Percentiles rank a stretch among this genome's conserved stretches.
Conservation (phyloP, 805 yeast species). For the Candida hungchunana region DNA sequence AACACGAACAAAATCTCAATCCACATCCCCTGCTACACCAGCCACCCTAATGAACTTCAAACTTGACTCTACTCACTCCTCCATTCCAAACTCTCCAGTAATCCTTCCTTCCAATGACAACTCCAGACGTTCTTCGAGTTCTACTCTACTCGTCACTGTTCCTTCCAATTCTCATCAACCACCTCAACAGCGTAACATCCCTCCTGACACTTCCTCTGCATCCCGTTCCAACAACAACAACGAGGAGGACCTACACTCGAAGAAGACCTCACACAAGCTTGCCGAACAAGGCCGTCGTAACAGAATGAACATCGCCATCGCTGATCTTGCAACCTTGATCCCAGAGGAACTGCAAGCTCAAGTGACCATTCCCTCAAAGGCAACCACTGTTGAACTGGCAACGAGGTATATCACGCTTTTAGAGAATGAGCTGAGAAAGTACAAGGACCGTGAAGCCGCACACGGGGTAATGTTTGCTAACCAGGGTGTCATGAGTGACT, state of each 20-base stretch:
- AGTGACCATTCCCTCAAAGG: constrained; percentile 74
- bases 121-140: constrained; percentile 16
- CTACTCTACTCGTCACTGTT: too few relatives aligned
- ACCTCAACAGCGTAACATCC: constrained; percentile 3
- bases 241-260: constrained; percentile 17
- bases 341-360: constrained; percentile 55
- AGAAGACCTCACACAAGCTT: constrained; percentile 60
- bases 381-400: constrained; percentile 92
- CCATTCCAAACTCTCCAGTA: constrained; percentile 17
- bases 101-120: constrained; percentile 21
- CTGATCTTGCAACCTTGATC: constrained; percentile 63
- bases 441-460: too few relatives aligned
- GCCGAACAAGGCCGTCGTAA: constrained; percentile 97
- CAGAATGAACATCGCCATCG: constrained; percentile 83
- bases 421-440: constrained; percentile 30
- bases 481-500: constrained; percentile 15
- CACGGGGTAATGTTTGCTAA: too few relatives aligned
- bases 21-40: constrained; percentile 27
- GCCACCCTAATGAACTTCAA: constrained; percentile 26
- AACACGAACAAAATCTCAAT: constrained; percentile 12
- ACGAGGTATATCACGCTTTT: constrained; percentile 58
- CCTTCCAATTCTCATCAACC: too few relatives aligned
- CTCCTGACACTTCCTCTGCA: constrained; percentile 8
- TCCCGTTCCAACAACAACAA: constrained; percentile 12
- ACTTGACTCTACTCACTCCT: constrained; percentile 11